phyloP scores from a whole-genome alignment of 192 early-diverging fungal genomes.

The Umbelopsis isabellina region DNA sequence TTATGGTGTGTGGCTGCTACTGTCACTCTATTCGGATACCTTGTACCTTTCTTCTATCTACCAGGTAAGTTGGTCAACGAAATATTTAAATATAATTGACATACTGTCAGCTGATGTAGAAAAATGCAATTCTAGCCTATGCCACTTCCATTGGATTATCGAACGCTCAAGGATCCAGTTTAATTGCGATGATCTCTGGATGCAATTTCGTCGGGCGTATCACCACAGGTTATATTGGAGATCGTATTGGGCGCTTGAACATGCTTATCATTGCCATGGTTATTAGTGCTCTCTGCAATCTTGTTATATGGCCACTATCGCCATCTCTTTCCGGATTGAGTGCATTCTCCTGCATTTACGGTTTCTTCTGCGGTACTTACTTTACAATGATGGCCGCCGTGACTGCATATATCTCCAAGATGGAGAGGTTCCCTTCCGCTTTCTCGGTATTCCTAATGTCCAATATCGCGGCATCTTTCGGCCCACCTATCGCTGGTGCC shows the following conservation, averaged over 20 bases:
- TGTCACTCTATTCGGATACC: conserved; percentile 26
- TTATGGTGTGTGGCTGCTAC: conserved; percentile 28
- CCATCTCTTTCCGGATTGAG: conserved; percentile 15
- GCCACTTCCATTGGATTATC: conserved; percentile 28
- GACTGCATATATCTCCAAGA: conserved; percentile 22
- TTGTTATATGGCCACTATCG: conserved; percentile 31
- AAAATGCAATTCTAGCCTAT: conserved; percentile 6
- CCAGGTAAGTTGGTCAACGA: conserved; percentile 24
- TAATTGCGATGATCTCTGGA: conserved; percentile 26
- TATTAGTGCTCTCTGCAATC: conserved; percentile 27
- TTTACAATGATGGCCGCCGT: conserved; percentile 34
- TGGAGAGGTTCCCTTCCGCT: conserved; percentile 30
- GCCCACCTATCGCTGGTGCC: conserved; percentile 36
- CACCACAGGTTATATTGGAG: conserved; percentile 25
- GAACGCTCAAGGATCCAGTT: conserved; percentile 26
- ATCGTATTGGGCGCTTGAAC: conserved; percentile 37
- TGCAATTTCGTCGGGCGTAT: conserved; percentile 35
- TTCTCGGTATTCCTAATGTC: conserved; percentile 30
- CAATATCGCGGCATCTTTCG: conserved; percentile 36
- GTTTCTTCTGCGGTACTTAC: conserved; percentile 28
- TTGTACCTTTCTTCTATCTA: conserved; percentile 33
- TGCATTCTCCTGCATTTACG: conserved; percentile 24
- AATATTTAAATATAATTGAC: background rate
- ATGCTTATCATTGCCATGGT: conserved; percentile 31
- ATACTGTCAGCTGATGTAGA: background rate